These are phyloP conservation scores for Sedum album DNA, from an alignment of 164 flowering plant genomes.

Conservation along the genomic window DNA sequence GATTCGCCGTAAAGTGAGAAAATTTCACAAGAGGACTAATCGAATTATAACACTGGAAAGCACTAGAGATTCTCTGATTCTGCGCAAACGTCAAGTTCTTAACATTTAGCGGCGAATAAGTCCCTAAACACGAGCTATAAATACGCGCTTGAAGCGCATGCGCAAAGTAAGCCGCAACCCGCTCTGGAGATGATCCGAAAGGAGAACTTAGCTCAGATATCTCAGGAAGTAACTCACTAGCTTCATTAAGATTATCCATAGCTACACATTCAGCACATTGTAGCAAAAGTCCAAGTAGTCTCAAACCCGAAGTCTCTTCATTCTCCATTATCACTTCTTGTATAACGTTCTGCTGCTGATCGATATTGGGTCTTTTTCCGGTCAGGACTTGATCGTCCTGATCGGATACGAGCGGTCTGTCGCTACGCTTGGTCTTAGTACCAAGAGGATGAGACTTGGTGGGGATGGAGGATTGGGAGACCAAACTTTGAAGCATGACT, in stretches of 20 bases:
- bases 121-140: constrained; percentile 42
- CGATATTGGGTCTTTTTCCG: neutral
- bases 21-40: constrained; percentile 68
- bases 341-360: neutral
- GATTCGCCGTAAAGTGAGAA: constrained; percentile 89
- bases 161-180: constrained; percentile 82
- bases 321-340: constrained; percentile 1
- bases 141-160: constrained; percentile 68
- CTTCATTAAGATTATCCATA: constrained; percentile 52
- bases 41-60: constrained; percentile 70
- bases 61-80: constrained; percentile 38
- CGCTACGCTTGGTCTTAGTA: constrained; percentile 4
- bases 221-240: constrained; percentile 61
- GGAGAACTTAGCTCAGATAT: constrained; percentile 75
- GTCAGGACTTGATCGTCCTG: neutral
- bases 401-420: neutral
- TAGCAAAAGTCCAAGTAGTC: constrained; percentile 54
- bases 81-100: constrained; percentile 28
- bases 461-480: constrained; percentile 6
- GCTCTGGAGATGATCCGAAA: constrained; percentile 76
- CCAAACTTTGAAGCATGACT: constrained; percentile 10
- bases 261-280: constrained; percentile 89
- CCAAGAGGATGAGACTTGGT: neutral
- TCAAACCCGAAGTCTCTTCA: constrained; percentile 36
- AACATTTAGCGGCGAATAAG: constrained; percentile 37